Conservation (phyloP, 345 rosid species). For the Tarenaya hassleriana region DNA sequence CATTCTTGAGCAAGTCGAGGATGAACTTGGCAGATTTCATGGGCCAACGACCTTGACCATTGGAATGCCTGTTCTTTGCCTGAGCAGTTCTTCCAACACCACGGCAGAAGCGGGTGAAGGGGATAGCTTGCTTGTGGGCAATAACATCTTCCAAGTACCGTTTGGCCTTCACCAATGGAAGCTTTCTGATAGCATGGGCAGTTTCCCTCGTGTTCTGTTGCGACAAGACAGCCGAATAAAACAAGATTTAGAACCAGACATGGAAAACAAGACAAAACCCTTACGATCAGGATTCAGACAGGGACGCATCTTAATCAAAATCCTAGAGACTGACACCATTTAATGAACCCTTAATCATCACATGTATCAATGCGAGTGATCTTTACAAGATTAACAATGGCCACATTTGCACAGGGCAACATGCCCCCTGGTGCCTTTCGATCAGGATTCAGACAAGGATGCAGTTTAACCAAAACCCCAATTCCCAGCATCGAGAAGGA, state of each 20-base stretch:
- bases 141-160: constrained; percentile 73
- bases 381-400: no score
- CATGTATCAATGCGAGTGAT: no score
- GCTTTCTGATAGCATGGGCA: constrained; percentile 51
- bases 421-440: no score
- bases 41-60: constrained; percentile 85
- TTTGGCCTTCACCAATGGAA: constrained; percentile 61
- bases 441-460: no score
- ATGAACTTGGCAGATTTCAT: constrained; percentile 47
- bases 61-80: constrained; percentile 73
- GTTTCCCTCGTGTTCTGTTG: constrained; percentile 69
- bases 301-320: background rate
- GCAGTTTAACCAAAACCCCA: no score
- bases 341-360: no score
- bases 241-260: background rate
- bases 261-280: background rate
- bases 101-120: constrained; percentile 65
- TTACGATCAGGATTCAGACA: background rate
- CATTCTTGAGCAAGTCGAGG: constrained; percentile 54
- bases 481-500: no score
- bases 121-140: constrained; percentile 76
- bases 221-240: background rate
- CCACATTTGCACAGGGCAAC: no score
- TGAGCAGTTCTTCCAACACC: constrained; percentile 79
- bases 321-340: background rate